Percentiles rank a stretch among this genome's conserved stretches.
These are phyloP conservation scores for Raphanus raphanistrum DNA, from an alignment of 345 rosid genomes.

Conservation along the genomic window DNA sequence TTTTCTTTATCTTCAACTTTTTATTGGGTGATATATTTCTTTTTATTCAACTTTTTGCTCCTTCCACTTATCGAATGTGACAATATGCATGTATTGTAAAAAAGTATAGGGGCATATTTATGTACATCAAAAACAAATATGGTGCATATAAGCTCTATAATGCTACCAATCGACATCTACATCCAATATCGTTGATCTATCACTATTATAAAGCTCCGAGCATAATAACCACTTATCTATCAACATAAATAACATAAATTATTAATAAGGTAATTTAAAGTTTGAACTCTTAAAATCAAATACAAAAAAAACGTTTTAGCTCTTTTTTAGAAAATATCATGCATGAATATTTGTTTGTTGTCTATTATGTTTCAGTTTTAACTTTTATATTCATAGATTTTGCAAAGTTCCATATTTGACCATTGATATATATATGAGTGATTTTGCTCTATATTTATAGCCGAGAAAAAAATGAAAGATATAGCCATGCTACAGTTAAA, in stretches of 20 bases:
- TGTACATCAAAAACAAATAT: neutral
- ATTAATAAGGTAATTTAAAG: neutral
- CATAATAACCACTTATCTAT: conserved; percentile 15
- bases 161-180: neutral
- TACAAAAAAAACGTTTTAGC: neutral
- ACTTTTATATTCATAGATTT: no score
- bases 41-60: conserved; percentile 15
- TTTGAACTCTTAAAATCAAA: neutral
- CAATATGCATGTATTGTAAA: neutral
- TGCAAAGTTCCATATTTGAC: neutral
- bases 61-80: conserved; percentile 31
- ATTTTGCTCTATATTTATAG: no score
- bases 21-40: neutral
- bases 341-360: neutral
- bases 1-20: conserved; percentile 24
- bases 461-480: no score
- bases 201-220: conserved; percentile 3
- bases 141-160: conserved; percentile 1
- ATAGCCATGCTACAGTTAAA: no score
- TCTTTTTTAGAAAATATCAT: no score
- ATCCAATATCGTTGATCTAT: conserved; percentile 11
- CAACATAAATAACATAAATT: neutral
- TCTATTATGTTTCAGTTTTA: neutral
- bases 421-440: no score
- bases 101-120: neutral